phyloP scores from a whole-genome alignment of 2,329 filamentous ascomycete species.

The Drechslerella coelobrocha region DNA sequence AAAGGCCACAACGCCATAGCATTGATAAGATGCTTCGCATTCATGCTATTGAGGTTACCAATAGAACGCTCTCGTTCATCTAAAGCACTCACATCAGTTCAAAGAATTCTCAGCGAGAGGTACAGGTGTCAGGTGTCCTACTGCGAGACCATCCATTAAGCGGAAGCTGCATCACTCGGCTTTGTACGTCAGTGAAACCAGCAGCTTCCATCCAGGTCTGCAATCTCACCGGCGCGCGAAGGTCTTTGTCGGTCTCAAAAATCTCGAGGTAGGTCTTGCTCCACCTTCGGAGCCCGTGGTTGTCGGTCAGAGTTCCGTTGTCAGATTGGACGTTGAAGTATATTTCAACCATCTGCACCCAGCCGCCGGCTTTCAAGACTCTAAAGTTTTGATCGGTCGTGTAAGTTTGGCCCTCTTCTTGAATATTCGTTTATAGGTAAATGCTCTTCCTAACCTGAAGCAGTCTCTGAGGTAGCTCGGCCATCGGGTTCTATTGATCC shows the following conservation, averaged over 20 bases:
- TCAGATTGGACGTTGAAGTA: constrained; percentile 86
- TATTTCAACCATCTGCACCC: constrained; percentile 87
- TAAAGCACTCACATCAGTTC: constrained; percentile 55
- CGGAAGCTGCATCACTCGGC: constrained; percentile 70
- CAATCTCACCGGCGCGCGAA: constrained; percentile 69
- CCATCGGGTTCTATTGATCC: constrained; percentile 78
- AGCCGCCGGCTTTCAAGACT: constrained; percentile 76
- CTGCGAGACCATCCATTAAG: constrained; percentile 74
- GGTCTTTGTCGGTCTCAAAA: constrained; percentile 70
- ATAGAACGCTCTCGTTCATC: constrained; percentile 60
- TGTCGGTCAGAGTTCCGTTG: constrained; percentile 75
- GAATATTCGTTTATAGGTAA: constrained; percentile 4
- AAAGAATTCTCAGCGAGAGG: background rate
- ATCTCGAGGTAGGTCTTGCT: constrained; percentile 69
- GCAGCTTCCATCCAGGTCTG: constrained; percentile 66
- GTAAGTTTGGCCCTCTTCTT: constrained; percentile 18
- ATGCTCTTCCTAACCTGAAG: constrained; percentile 57
- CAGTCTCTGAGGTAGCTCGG: constrained; percentile 77
- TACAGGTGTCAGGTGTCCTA: constrained; percentile 58
- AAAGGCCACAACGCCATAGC: constrained; percentile 61
- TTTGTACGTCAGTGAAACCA: constrained; percentile 73
- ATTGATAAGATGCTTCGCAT: constrained; percentile 59
- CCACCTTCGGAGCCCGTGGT: constrained; percentile 70
- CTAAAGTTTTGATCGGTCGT: constrained; percentile 57
- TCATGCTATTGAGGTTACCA: constrained; percentile 55